phyloP scores from a whole-genome alignment of 2,329 filamentous ascomycete species.

The Claviceps sp. region DNA sequence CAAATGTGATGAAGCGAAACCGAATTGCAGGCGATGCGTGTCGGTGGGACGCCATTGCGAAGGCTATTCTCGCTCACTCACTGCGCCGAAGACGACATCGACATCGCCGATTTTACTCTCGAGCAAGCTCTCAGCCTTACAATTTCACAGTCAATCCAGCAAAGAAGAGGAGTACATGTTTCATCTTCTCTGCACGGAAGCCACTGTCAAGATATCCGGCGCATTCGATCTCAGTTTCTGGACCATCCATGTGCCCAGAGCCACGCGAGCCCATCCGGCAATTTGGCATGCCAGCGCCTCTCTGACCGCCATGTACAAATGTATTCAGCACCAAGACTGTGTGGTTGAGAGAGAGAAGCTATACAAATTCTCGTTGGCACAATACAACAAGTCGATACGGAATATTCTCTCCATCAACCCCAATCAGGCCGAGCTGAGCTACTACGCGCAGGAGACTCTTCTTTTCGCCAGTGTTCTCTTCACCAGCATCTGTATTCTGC shows the following conservation, averaged over 20 bases:
- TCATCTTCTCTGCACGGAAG: constrained; percentile 5
- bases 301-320: constrained; percentile 3
- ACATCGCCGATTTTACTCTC: not conserved
- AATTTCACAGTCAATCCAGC: not conserved
- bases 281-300: constrained; percentile 5
- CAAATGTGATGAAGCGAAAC: constrained; percentile 3
- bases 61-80: not conserved
- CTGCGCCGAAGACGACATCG: not conserved
- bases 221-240: constrained; percentile 5
- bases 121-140: not conserved
- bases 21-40: not conserved
- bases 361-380: constrained; percentile 6
- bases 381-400: constrained; percentile 7
- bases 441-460: constrained; percentile 6
- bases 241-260: constrained; percentile 1
- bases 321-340: constrained; percentile 12
- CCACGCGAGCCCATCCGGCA: constrained; percentile 4
- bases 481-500: constrained; percentile 7
- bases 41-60: constrained; percentile 1
- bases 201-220: not conserved
- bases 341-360: constrained; percentile 13
- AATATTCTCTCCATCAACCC: constrained; percentile 4
- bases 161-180: constrained; percentile 7
- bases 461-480: constrained; percentile 7
- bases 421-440: not conserved